These are phyloP conservation scores for Trypanosoma theileri DNA, from an alignment of 208 protist genomes.

Conservation along the genomic window DNA sequence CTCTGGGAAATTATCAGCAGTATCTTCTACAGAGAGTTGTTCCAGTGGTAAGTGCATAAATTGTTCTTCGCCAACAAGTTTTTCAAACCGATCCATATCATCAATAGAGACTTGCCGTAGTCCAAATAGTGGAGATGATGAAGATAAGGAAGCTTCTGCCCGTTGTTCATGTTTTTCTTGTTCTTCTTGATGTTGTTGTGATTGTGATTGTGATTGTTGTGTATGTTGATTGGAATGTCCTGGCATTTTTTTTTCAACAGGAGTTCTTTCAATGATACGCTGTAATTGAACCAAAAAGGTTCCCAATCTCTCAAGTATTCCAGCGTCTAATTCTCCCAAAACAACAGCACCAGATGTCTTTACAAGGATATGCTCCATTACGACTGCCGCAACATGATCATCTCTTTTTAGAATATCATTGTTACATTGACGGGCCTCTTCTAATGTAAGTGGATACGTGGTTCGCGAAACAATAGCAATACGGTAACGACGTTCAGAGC, in stretches of 20 bases:
- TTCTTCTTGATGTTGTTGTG: not conserved
- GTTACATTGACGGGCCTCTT: slow-evolving; percentile 14
- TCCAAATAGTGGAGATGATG: not conserved
- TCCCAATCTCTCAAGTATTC: slow-evolving; percentile 18
- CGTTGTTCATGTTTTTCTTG: slow-evolving; percentile 6
- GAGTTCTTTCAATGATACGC: not conserved
- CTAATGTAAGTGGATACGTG: slow-evolving; percentile 25
- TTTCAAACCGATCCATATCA: slow-evolving; percentile 10
- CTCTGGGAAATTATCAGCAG: not conserved
- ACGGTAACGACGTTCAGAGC: slow-evolving; percentile 27
- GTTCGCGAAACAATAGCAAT: slow-evolving; percentile 28
- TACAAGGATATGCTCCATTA: slow-evolving; percentile 31
- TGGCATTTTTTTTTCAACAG: not conserved
- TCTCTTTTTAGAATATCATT: slow-evolving; percentile 2
- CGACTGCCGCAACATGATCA: slow-evolving; percentile 8
- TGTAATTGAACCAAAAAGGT: slow-evolving; percentile 13
- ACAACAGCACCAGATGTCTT: slow-evolving; percentile 28
- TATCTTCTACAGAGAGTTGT: not conserved
- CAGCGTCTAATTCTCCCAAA: slow-evolving; percentile 22
- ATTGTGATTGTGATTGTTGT: too few species aligned
- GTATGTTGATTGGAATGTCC: too few species aligned
- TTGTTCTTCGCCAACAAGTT: slow-evolving; percentile 5
- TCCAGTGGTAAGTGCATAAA: slow-evolving; percentile 9
- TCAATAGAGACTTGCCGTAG: slow-evolving; percentile 3
- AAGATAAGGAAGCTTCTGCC: not conserved